Evolutionary conservation across 129 eudicot species (phyloP).

Genomic region (Tagetes erecta): DNA sequence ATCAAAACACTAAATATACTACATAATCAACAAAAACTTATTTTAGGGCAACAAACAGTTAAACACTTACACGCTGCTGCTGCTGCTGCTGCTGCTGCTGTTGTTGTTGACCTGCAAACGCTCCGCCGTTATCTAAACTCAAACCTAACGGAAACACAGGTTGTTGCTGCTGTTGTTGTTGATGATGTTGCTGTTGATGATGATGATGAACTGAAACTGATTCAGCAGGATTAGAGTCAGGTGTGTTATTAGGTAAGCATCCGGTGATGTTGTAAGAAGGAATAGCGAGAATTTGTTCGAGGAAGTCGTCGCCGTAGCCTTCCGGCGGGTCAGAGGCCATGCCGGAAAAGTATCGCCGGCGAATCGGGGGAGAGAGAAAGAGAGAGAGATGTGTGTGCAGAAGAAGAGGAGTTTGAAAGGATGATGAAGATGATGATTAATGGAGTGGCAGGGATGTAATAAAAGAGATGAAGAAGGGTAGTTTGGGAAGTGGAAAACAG

Average conservation of each 20-base stretch:
- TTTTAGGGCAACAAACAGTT: constrained; percentile 11
- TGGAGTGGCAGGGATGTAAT: constrained; percentile 29
- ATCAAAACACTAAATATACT: not conserved
- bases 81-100: constrained; percentile 35
- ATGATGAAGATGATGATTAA: constrained; percentile 36
- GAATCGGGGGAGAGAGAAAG: not conserved
- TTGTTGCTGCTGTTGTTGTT: constrained; percentile 16
- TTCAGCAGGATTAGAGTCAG: constrained; percentile 46
- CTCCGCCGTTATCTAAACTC: constrained; percentile 69
- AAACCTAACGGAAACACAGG: constrained; percentile 67
- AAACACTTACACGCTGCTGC: constrained; percentile 42
- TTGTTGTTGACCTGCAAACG: constrained; percentile 37
- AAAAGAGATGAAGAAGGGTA: constrained; percentile 10
- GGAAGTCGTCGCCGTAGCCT: constrained; percentile 71
- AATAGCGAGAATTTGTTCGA: constrained; percentile 78
- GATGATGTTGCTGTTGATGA: constrained; percentile 29
- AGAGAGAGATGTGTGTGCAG: constrained; percentile 6
- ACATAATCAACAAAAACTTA: not conserved
- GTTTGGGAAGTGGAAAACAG: constrained; percentile 31
- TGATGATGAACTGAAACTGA: constrained; percentile 36
- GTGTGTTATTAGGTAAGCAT: constrained; percentile 28
- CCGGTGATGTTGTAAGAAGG: constrained; percentile 52
- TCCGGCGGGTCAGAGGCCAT: constrained; percentile 78
- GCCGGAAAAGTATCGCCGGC: constrained; percentile 44
- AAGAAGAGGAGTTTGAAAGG: constrained; percentile 19